Evolutionary conservation across 2,329 filamentous ascomycete species (phyloP), one percentile per base, ranked within the genome.

Genomic region (Furcasterigmium furcatum): DNA sequence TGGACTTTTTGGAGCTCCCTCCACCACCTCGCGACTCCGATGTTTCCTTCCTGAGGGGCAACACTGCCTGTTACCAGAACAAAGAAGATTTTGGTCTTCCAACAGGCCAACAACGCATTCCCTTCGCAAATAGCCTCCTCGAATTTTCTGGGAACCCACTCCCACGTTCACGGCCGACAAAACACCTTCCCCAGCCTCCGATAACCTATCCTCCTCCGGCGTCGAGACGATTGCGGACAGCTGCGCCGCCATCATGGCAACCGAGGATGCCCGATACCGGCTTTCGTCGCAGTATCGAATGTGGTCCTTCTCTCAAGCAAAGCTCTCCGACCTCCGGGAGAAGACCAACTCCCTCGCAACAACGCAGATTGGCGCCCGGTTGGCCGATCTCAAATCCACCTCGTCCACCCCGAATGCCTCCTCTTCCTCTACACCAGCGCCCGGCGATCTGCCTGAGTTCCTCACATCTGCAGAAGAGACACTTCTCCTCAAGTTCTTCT

Each of bases 241-340:
- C 24, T 27, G 24, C 24, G 24, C 12, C 24, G 24, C 41, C 52
- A 66, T 38, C 50, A 88, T 95, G 81, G 76, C 77, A 8, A 87
- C 83, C 50, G 94, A 99, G 77, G 94, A 99, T 68, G 88, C 89
- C 55, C 77, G 91, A 45, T 99, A 97, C 69, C 84, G 90, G 25
- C 80, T 87, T 43, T 95, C 92, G 0, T 92, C 89, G 39, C 94
- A 99, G 66, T 97, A 84, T 63, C 82, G 88, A 36, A 77, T 95
- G 47, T 99, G 94, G 94, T 96, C 91, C 10, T 97, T 92, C 68
- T 89, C 90, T 0, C 80, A 84, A 3, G 68, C 82, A 4, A 81
- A 85, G 32, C 80, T 99, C 4, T 74, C 78, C 41, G 76, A 84
- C 3, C 77, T 92, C 20, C 88, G 94, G 47, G 71, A 76, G 35